Evolutionary conservation across 768 basidiomycete species (phyloP), one percentile per base, ranked within the genome.

Genomic region (Royoungia palumana): DNA sequence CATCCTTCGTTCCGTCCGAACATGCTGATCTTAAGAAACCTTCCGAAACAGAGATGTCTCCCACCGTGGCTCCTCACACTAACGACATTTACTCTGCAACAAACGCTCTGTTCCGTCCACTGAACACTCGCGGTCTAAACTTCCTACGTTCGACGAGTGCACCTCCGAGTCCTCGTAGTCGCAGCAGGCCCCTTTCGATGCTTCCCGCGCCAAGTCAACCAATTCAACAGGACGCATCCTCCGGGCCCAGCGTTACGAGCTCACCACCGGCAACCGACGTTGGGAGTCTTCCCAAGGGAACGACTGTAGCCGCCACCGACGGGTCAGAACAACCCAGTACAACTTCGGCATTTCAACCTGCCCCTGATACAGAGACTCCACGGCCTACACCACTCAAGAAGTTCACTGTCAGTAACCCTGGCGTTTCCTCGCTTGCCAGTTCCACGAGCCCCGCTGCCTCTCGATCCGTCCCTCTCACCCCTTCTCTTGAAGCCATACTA

Each of bases 401-500:
- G 43, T 50, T 39, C 9, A 43, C 52, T 8, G 10, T 45, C 24
- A 65, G 58, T 16, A 48, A 37, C 36, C 48, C 61, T 2, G 51
- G 54, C 10, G 35, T 47, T 19, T 47, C 51, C 3, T 32, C 61
- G 35, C 41, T 55, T 14, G 47, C 60, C 30, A 38, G 35, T 49
- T 43, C 64, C 19, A 35, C 42, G 28, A 55, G 34, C 14, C 41
- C 57, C 16, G 38, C 53, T 14, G 21, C 44, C 2, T 65, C 74
- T 9, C 70, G 72, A 11, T 70, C 71, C 51, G 55, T 67, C 7
- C 76, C 79, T 6, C 79, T 81, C n/a, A 72, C 74, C 5, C 75
- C 79, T 10, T 76, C 83, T 28, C 71, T 87, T 14, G 87, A 87
- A 60, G 84, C 84, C 1, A 74, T 87, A 37, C 59, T 87, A 36